phyloP scores from a whole-genome alignment of 129 eudicot species.

The Tagetes erecta region DNA sequence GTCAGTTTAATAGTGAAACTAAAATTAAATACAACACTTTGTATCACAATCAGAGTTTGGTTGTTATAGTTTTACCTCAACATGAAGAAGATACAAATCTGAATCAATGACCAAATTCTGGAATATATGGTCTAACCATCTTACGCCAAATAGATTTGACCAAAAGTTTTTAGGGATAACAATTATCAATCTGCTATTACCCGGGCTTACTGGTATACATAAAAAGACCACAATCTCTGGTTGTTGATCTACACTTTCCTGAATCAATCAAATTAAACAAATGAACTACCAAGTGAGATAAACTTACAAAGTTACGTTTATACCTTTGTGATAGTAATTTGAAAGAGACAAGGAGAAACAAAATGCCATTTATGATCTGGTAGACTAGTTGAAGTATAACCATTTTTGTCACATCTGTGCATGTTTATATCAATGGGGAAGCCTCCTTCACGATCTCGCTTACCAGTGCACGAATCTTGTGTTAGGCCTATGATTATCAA shows the following conservation, averaged over 20 bases:
- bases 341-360: background rate
- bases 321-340: background rate
- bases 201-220: too few species aligned
- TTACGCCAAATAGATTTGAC: background rate
- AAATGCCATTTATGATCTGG: background rate
- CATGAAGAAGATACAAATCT: too few species aligned
- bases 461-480: background rate
- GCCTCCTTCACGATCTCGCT: background rate
- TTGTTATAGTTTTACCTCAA: too few species aligned
- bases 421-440: background rate
- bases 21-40: background rate
- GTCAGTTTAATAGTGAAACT: too few species aligned
- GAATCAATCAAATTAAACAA: background rate
- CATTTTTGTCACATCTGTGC: background rate
- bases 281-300: background rate
- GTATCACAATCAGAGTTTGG: background rate
- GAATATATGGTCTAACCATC: background rate
- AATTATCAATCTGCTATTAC: background rate
- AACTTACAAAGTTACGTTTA: background rate
- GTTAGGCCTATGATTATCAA: background rate
- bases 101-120: background rate
- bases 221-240: too few species aligned
- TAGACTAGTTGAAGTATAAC: background rate
- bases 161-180: background rate
- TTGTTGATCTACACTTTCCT: too few species aligned